Conservation (phyloP, 495 filamentous ascomycete species). For the Tuber melanosporum region DNA sequence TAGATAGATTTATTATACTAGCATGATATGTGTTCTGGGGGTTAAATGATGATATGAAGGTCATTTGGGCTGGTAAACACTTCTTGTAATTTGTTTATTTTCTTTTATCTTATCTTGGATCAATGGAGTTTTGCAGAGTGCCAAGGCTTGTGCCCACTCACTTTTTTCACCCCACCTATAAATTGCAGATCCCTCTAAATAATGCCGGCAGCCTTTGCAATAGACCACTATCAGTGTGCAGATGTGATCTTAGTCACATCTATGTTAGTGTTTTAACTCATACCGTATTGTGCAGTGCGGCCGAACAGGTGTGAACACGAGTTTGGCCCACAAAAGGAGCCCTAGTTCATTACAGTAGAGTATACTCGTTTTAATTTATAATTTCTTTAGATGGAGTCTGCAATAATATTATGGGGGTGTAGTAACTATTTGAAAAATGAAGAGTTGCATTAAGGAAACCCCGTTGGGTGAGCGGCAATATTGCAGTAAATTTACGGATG, state of each 20-base stretch:
- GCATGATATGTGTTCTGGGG: no score
- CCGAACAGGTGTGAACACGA: not conserved
- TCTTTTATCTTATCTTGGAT: no score
- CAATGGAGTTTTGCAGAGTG: no score
- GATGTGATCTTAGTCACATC: not conserved
- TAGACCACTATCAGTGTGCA: not conserved
- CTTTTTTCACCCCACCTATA: no score
- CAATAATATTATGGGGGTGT: not conserved
- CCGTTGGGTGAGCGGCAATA: not conserved
- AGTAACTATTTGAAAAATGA: not conserved
- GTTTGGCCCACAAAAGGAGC: not conserved
- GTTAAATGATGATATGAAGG: no score
- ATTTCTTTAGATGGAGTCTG: not conserved
- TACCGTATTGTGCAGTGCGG: not conserved
- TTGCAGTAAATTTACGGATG: not conserved
- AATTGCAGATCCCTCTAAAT: not conserved
- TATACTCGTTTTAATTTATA: not conserved
- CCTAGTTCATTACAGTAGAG: not conserved
- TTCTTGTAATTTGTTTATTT: no score
- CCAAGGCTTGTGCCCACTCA: no score
- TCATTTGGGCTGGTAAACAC: no score
- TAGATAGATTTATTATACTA: no score
- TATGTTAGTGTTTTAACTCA: not conserved
- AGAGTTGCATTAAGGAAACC: not conserved
- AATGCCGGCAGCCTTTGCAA: not conserved